Evolutionary conservation across 1,284 basidiomycete species (phyloP), one percentile per base, ranked within the genome.

Genomic region (Apiotrichum sp.): DNA sequence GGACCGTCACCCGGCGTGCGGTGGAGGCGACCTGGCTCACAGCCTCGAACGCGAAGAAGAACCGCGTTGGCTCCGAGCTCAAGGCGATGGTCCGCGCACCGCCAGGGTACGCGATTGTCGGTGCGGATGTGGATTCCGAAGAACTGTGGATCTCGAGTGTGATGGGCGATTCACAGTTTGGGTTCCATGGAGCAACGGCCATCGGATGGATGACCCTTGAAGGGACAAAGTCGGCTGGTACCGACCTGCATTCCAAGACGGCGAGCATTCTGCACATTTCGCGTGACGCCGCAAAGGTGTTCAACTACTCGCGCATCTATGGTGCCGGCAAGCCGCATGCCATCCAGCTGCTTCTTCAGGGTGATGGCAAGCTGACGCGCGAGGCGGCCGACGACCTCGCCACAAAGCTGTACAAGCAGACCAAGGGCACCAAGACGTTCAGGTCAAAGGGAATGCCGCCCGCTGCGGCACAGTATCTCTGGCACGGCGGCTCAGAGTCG

Each of bases 151-250:
- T 98, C 65, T 96, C 93, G 47, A 93, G 90, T 68, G 91, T 93
- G 58, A 96, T 98, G 91, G 95, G 95, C 3, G 96, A 99, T 70
- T 91, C 93, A 0, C 95, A 99, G 76, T 97, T 98, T 71, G 96
- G 95, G 7, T 77, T 97, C 56, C 95, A 99, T 66, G 95, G 96
- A 14, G 92, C 93, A 3, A 97, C 93, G 1, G 93, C 95, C 0
- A 86, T 99, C 46, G 96, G 95, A 0, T 98, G 95, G 96, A 98
- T 98, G 95, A 98, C 95, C 10, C 83, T 98, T 32, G 96, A 98
- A 75, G 96, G 96, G 1, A 97, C 93, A n/a, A 99, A 98, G 76
- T 82, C 86, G 0, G 87, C 88, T 0, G 95, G 93, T 5, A 98
- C 95, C 3, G 96, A 98, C 76, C 78, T 99, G 51, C 95, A 98